Base-by-base conservation (phyloP, 2,329 filamentous ascomycete species). In the Aspergillus fumigatiaffinis region DNA sequence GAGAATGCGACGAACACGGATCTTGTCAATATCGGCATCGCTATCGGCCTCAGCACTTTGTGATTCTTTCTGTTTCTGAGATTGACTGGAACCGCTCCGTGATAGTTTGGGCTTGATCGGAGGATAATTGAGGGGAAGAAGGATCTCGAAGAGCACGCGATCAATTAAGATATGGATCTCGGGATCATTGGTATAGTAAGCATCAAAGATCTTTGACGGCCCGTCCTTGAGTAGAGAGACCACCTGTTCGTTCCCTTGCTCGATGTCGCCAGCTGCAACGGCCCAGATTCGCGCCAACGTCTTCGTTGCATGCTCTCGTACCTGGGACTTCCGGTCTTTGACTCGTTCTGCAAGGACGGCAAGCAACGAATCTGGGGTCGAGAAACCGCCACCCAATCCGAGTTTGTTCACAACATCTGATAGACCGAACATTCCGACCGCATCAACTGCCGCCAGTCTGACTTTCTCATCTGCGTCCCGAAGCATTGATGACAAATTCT, bases 401-500 rank as follows among this genome's bases (percentile, higher is more conserved):
- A 99, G 81, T 71, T 95, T 96, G 53, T 87, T 82, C 61, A 97
- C 82, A 54, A 97, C 84, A 63, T 94, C 87, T 53, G 85, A 82
- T 73, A 96, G 91, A 60, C 85, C 85, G 71, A 97, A 96, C 14
- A 84, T 82, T 58, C 89, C 89, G 25, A 99, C 84, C 1, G 89
- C 88, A 70, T 91, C 89, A 51, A 97, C 88, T n/a, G 92, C 91
- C 32, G 92, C 89, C 57, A 97, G 76, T 32, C 94, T 87, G 47
- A 99, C 94, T 69, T 88, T 92, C 67, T 99, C 94, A 68, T 99
- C 94, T 38, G 83, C 85, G 71, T 99, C 94, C 21, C 87, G 87
- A 10, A 97, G 82, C 77, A 93, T 92, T 58, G 92, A 90, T 1
- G 86, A 85, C 21, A 97, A 80, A 8, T 85, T 85, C 59, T 84